Conservation (phyloP, 2,329 filamentous ascomycete genomes). For the Huntiella omanensis region DNA sequence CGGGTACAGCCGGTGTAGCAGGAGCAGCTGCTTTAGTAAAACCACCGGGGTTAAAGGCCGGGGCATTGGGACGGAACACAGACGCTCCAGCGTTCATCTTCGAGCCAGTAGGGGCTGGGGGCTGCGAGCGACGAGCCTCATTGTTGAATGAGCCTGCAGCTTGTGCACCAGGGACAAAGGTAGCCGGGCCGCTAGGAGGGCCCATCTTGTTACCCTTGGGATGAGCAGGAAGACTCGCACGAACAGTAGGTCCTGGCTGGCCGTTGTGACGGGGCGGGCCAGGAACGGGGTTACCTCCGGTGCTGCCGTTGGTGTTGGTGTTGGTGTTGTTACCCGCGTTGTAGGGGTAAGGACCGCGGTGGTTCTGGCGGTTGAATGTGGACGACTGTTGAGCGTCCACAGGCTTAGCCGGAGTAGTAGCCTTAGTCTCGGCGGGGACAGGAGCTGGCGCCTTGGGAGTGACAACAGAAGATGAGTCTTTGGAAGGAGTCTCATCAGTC, state of each 20-base stretch:
- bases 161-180: constrained; percentile 44
- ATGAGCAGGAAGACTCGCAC: background rate
- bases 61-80: constrained; percentile 2
- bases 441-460: constrained; percentile 18
- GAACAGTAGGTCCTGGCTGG: background rate
- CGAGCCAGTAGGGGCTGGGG: constrained; percentile 21
- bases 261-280: constrained; percentile 1
- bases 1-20: background rate
- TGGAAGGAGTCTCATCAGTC: constrained; percentile 26
- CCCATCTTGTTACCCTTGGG: background rate
- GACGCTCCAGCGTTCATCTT: constrained; percentile 55
- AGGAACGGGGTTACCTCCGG: constrained; percentile 1
- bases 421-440: constrained; percentile 4
- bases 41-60: constrained; percentile 53
- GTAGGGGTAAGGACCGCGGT: constrained; percentile 17
- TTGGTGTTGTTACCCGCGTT: background rate
- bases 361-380: background rate
- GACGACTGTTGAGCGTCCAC: background rate
- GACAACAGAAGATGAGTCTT: constrained; percentile 16
- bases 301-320: background rate
- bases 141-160: constrained; percentile 32
- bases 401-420: constrained; percentile 19
- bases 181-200: constrained; percentile 30
- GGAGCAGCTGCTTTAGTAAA: constrained; percentile 6
- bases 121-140: constrained; percentile 33